Percentiles rank a stretch among this genome's conserved stretches.
Conservation (phyloP, 2,329 filamentous ascomycete species). For the Rutstroemia sp. region DNA sequence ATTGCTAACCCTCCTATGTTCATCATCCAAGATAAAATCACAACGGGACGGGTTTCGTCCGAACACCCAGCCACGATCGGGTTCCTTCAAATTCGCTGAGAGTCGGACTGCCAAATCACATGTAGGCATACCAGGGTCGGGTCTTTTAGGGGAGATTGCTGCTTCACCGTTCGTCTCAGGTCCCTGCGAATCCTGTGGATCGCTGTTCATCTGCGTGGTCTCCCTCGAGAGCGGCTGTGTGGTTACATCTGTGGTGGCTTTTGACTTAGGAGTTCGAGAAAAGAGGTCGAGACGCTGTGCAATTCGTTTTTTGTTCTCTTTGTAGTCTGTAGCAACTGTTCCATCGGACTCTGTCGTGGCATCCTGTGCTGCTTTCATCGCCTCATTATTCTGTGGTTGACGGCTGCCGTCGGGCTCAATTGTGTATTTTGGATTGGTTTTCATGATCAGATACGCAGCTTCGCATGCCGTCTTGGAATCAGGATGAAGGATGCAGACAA, state of each 20-base stretch:
- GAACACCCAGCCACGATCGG: slow-evolving; percentile 71
- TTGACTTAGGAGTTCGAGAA: too few relatives aligned
- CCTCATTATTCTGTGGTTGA: slow-evolving; percentile 8
- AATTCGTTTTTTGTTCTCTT: too few relatives aligned
- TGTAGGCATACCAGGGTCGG: slow-evolving; percentile 17
- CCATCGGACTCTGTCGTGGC: too few relatives aligned
- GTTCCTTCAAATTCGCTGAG: slow-evolving; percentile 64
- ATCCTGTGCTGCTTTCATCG: too few relatives aligned
- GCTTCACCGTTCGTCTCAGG: slow-evolving; percentile 12
- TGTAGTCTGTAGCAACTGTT: too few relatives aligned
- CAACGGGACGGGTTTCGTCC: slow-evolving; percentile 67
- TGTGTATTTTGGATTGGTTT: slow-evolving; percentile 49
- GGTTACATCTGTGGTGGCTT: too few relatives aligned
- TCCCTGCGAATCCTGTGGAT: too few relatives aligned
- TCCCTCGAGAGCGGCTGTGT: too few relatives aligned
- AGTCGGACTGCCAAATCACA: slow-evolving; percentile 72
- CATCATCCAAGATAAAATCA: slow-evolving; percentile 65
- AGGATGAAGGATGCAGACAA: slow-evolving; percentile 82
- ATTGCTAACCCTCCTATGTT: slow-evolving; percentile 77
- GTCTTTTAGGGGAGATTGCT: slow-evolving; percentile 12
- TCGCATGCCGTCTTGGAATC: slow-evolving; percentile 63
- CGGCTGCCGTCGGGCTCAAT: slow-evolving; percentile 42
- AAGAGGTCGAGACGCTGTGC: too few relatives aligned
- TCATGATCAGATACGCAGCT: slow-evolving; percentile 49
- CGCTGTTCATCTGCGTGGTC: too few relatives aligned